Evolutionary conservation across 1,284 basidiomycete species (phyloP), one percentile per base, ranked within the genome.

Genomic region (Pascua guehoae): DNA sequence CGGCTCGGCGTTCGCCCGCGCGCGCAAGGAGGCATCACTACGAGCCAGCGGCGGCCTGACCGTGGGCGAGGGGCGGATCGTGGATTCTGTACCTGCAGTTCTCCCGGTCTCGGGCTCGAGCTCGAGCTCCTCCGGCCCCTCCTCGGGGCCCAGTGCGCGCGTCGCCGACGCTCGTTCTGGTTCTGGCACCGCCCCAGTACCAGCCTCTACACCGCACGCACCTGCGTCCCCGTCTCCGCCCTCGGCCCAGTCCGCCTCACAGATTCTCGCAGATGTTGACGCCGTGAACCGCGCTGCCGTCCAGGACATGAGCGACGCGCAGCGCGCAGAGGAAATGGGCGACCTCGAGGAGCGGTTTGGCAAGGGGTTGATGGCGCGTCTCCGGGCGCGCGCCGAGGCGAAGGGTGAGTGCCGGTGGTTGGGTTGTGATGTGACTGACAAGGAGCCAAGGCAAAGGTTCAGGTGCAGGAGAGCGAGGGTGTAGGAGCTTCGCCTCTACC

Each of bases 291-390:
- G 81, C 54, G 70, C 72, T 18, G 74, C 78, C 15, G 80, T 88
- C 8, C 79, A 78, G 9, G 68, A 66, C 2, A 88, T 89, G 86
- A 79, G 79, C 7, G 78, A 80, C 9, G 80, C 82, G 38, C 83
- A 88, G 65, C 78, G 82, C 15, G 80, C 83, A 54, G 73, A 81
- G 53, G 86, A 86, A 68, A 78, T 81, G 54, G 74, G 77, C 54
- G 84, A 88, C 63, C 83, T 90, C 41, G 63, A 87, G 41, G 83
- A 86, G 59, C 79, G 81, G 47, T 87, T 91, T 74, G 88, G 88
- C 0, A 68, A 81, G 0, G 81, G 81, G 37, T 78, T 89, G 36
- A 80, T 81, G 10, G 85, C 85, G 42, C 77, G 86, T 3, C 65
- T 92, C 62, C 79, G 78, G 61, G 82, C 79, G 45, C 81, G 83